Percentiles rank a stretch among this genome's conserved stretches.
Conservation (phyloP, 2,329 filamentous ascomycete species). For the Claviceps fusiformis region DNA sequence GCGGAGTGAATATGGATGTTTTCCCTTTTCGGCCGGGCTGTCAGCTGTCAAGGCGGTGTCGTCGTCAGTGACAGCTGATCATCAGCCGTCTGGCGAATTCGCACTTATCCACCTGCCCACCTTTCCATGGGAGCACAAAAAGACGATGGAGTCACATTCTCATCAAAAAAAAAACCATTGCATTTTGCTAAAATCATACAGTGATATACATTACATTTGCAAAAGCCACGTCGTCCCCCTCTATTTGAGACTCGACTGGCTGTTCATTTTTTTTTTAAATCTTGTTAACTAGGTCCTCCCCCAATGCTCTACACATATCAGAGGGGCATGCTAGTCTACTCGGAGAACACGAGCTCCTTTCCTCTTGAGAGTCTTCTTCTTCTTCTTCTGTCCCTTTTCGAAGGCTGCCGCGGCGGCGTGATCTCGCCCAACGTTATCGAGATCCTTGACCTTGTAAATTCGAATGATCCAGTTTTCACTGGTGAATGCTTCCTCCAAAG, state of each 20-base stretch:
- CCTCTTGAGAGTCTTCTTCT: conserved; percentile 64
- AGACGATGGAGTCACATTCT: neutral
- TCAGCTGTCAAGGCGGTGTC: neutral
- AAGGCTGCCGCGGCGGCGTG: conserved; percentile 58
- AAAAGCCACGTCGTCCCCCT: conserved; percentile 8
- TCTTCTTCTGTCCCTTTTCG: conserved; percentile 71
- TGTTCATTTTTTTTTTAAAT: neutral
- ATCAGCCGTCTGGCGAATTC: neutral
- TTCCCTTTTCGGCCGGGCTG: neutral
- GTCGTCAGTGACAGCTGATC: neutral
- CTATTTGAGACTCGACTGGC: neutral
- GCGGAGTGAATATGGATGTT: neutral
- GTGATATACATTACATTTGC: conserved; percentile 25
- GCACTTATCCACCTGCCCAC: neutral
- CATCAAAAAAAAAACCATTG: neutral
- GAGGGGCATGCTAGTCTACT: conserved; percentile 42
- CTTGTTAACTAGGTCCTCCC: conserved; percentile 11
- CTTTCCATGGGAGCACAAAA: neutral
- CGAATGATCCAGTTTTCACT: conserved; percentile 99
- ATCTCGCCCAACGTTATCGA: conserved; percentile 89
- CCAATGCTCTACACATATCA: conserved; percentile 1
- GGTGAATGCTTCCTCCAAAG: conserved; percentile 91
- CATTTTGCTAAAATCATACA: conserved; percentile 17
- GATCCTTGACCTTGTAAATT: conserved; percentile 99
- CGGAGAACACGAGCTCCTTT: conserved; percentile 58